Evolutionary conservation across 73 alveolate genomes (phyloP), one percentile per base, ranked within the genome.

Genomic region (Symbiodinium natans): DNA sequence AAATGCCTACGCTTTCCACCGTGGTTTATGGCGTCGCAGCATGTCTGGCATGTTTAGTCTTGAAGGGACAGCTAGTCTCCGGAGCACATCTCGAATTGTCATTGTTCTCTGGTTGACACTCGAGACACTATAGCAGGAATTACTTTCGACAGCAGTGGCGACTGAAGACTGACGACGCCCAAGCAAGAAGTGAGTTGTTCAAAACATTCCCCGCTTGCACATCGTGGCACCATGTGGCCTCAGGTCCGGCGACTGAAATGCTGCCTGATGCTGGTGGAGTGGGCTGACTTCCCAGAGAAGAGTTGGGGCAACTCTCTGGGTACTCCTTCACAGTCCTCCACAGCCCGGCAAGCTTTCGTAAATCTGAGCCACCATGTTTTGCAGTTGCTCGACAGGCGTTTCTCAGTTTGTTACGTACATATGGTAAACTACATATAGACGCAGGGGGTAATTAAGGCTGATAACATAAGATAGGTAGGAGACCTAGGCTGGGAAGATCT

Each of bases 61-160:
- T 9, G 54, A 25, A 38, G 40, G 54, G 63, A 38, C 11, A 11
- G 84, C 84, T 4, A 74, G 33, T 3, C 42, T 25, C 6, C 29
- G 11, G 33, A 5, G 33, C 84, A n/a, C 84, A 31, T 11, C 40
- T 29, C 42, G 43, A 74, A 23, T n/a, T n/a, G n/a, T n/a, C n/a
- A n/a, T n/a, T n/a, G n/a, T n/a, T n/a, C n/a, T 52, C 29, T 46
- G 1, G 59, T 52, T 52, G 29, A 52, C 68, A 52, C 13, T 21
- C 68, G 68, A 87, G 41, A 7, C 8, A 5, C 23, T 7, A 41
- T 82, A 68, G 86, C 71, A 87, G 94, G 94, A 87, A 87, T 85
- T 87, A 87, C 85, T 87, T 87, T 19, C 85, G 94, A 39, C 94
- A 87, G 94, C 84, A 87, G 94, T 87, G 94, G 94, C 94, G 94